Evolutionary conservation across 1,139 yeast species (phyloP), one percentile per base, ranked within the genome.

Genomic region (Suhomyces bolitotheri): DNA sequence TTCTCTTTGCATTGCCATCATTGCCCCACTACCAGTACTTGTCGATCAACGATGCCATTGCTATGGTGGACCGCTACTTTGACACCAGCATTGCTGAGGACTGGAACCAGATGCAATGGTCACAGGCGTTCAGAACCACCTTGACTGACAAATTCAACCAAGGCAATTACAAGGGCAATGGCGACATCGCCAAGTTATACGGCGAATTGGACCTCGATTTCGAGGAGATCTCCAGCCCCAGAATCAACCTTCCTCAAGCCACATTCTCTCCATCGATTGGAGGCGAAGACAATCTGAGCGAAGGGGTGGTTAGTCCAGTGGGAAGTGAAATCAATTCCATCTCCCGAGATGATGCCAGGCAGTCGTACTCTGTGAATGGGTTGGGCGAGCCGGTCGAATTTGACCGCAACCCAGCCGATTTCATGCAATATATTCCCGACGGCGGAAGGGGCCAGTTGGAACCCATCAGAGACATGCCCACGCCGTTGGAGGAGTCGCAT

Each of bases 1-100:
- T 77, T 49, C 60, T 77, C 19, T 77, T 76, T 55, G 81, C 76
- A 1, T 63, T 77, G 42, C 82, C 82, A 1, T 73, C 77, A 27
- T 66, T 77, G 45, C 82, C 82, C 5, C 73, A 66, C 42, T 75
- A 71, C 33, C 70, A 73, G 44, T 77, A 74, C 47, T 51, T 77
- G 43, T 64, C 76, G 5, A 52, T 55, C 11, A 64, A 61, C 10
- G 71, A 71, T 25, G 64, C 76, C 0, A 51, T 48, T 17, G 57
- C 54, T 16, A 51, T 71, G 16, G 65, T 72, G 7, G 54, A 58
- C 0, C 41, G 56, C 19, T 59, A 63, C 43, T 49, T 66, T 16
- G 50, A 41, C 10, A 53, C 56, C 24, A 60, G 74, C 3, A 33
- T 57, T 11, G 30, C 40, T 6, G 65, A 65, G 33, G 41, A 52